Percentiles rank a stretch among this genome's conserved stretches.
These are phyloP conservation scores for Suhomyces chickasaworum DNA, from an alignment of 1,139 yeast species.

Conservation along the genomic window DNA sequence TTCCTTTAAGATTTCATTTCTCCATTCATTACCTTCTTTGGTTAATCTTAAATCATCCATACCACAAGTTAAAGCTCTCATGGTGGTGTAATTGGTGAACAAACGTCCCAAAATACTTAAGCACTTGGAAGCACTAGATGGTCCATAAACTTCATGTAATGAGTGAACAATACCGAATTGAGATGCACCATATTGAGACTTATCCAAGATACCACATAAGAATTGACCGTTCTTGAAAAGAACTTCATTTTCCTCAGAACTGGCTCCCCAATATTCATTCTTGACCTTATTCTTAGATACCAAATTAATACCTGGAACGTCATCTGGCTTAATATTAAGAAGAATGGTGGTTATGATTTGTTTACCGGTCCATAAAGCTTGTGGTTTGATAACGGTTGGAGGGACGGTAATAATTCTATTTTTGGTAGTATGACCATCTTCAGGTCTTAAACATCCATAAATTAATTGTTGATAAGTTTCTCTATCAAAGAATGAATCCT, in stretches of 20 bases:
- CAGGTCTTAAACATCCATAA: constrained; percentile 94
- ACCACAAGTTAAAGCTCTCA: constrained; percentile 97
- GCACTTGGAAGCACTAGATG: constrained; percentile 85
- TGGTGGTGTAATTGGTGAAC: constrained; percentile 90
- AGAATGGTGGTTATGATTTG: constrained; percentile 91
- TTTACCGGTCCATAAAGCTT: constrained; percentile 97
- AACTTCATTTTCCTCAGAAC: constrained; percentile 83
- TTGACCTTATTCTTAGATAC: constrained; percentile 84
- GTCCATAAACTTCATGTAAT: constrained; percentile 92
- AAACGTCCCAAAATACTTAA: constrained; percentile 89
- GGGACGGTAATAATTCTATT: constrained; percentile 77
- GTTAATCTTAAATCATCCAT: constrained; percentile 98
- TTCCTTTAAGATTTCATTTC: constrained; percentile 75
- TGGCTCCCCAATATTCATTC: constrained; percentile 91
- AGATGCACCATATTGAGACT: constrained; percentile 98
- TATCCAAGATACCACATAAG: constrained; percentile 90
- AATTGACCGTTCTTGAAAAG: constrained; percentile 85
- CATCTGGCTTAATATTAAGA: constrained; percentile 81
- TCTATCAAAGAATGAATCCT: constrained; percentile 87
- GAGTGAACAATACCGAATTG: constrained; percentile 97
- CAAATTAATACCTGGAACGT: constrained; percentile 89
- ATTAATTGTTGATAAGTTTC: constrained; percentile 92
- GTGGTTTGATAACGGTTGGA: constrained; percentile 86
- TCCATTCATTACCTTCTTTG: constrained; percentile 85
- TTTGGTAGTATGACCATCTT: constrained; percentile 91